These are phyloP conservation scores for Lathyrus sativus DNA, from an alignment of 306 rosid species.

Conservation along the genomic window DNA sequence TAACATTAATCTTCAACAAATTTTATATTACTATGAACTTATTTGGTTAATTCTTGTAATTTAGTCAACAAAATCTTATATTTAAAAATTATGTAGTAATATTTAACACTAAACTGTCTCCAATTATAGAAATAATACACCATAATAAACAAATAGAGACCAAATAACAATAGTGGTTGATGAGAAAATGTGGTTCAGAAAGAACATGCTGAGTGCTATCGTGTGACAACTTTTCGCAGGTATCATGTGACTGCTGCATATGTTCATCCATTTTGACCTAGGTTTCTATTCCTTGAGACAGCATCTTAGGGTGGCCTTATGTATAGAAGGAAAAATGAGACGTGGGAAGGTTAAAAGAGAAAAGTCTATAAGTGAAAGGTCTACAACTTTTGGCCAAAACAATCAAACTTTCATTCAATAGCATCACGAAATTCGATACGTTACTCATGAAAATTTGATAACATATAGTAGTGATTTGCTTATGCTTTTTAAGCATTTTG, in stretches of 20 bases:
- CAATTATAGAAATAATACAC: too few species aligned
- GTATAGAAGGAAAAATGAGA: not conserved
- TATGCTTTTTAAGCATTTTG: not conserved
- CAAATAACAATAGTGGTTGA: not conserved
- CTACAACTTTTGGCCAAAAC: slow-evolving; percentile 9
- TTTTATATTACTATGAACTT: too few species aligned
- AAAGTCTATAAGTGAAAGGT: slow-evolving; percentile 27
- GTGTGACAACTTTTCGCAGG: slow-evolving; percentile 25
- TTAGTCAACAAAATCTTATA: too few species aligned
- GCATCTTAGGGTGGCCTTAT: slow-evolving; percentile 21
- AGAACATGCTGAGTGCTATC: not conserved
- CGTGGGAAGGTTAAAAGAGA: slow-evolving; percentile 25
- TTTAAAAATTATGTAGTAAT: too few species aligned
- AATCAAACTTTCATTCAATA: slow-evolving; percentile 7
- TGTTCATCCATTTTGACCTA: slow-evolving; percentile 24
- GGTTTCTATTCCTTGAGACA: slow-evolving; percentile 5
- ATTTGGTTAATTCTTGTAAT: too few species aligned
- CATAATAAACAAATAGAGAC: too few species aligned
- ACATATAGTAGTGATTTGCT: not conserved
- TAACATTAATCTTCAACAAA: too few species aligned
- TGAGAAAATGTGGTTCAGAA: not conserved
- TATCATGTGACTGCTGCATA: slow-evolving; percentile 39
- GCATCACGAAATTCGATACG: slow-evolving; percentile 6
- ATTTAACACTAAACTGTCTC: too few species aligned
- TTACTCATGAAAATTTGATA: not conserved